These are phyloP conservation scores for Podospora bellae-mahoneyi DNA, from an alignment of 495 filamentous ascomycete species.

Conservation along the genomic window DNA sequence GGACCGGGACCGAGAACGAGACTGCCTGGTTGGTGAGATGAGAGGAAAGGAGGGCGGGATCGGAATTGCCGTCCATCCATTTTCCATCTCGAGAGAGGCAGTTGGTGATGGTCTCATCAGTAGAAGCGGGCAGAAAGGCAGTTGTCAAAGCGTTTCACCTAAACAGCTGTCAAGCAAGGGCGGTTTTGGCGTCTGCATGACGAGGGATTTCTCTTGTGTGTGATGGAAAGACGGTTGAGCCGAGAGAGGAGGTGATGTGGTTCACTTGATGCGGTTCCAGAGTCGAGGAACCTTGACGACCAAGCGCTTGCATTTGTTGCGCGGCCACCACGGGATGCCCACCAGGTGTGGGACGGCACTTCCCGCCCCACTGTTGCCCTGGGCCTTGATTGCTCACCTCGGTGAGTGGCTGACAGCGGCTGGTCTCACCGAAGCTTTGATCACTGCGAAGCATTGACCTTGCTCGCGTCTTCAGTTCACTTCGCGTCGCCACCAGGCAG, in stretches of 20 bases:
- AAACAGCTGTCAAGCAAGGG: constrained; percentile 4
- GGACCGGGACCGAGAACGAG: background rate
- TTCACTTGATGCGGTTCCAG: background rate
- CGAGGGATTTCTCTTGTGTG: background rate
- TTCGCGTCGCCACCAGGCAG: constrained; percentile 15
- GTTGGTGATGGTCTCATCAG: background rate
- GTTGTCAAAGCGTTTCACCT: constrained; percentile 5
- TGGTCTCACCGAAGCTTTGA: background rate
- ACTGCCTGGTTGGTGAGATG: background rate
- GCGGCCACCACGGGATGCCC: background rate
- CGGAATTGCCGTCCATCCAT: constrained; percentile 17
- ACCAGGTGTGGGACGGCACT: background rate
- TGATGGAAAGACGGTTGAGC: background rate
- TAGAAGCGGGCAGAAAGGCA: background rate
- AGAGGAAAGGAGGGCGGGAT: constrained; percentile 8
- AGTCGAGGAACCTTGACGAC: background rate
- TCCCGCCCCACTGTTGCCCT: background rate
- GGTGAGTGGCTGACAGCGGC: background rate
- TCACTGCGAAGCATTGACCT: background rate
- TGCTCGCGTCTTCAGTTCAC: background rate
- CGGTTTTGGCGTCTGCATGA: background rate
- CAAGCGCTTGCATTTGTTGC: background rate
- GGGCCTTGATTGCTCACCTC: background rate
- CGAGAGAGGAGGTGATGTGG: background rate
- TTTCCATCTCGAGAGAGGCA: background rate